phyloP scores from a whole-genome alignment of 768 basidiomycete species.

The Atractiella rhizophila region DNA sequence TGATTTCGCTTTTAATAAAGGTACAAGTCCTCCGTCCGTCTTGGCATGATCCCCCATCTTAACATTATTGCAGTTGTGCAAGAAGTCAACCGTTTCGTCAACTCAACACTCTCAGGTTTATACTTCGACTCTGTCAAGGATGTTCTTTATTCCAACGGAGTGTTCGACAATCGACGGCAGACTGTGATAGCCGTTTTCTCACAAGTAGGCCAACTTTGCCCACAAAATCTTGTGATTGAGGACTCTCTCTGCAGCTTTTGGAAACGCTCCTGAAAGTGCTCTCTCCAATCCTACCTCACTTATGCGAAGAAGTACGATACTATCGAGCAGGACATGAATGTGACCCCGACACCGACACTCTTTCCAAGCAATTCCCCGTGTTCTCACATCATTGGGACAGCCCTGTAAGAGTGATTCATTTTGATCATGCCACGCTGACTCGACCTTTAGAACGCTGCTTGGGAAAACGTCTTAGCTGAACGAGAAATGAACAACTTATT shows the following conservation, averaged over 20 bases:
- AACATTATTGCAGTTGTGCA: conserved; percentile 33
- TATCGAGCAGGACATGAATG: too few relatives aligned
- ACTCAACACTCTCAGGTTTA: conserved; percentile 58
- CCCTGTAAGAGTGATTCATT: too few relatives aligned
- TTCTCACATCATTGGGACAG: conserved; percentile 36
- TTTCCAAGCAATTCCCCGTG: too few relatives aligned
- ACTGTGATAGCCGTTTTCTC: conserved; percentile 45
- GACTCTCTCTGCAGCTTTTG: background rate
- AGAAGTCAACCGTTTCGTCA: conserved; percentile 48
- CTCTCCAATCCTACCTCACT: too few relatives aligned
- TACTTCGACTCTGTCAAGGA: conserved; percentile 88
- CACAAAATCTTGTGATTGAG: background rate
- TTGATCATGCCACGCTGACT: too few relatives aligned
- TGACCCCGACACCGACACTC: too few relatives aligned
- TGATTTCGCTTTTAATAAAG: conserved; percentile 55
- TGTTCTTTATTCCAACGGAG: conserved; percentile 46
- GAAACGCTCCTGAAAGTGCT: background rate
- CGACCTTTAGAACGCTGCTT: too few relatives aligned
- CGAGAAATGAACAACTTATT: too few relatives aligned
- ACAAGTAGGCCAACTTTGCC: conserved; percentile 27
- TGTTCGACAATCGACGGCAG: conserved; percentile 31
- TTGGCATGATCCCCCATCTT: background rate
- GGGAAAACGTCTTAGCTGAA: too few relatives aligned
- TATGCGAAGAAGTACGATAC: too few relatives aligned
- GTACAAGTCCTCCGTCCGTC: conserved; percentile 22